Evolutionary conservation across 768 basidiomycete genomes (phyloP).

Genomic region (Mycena pura): DNA sequence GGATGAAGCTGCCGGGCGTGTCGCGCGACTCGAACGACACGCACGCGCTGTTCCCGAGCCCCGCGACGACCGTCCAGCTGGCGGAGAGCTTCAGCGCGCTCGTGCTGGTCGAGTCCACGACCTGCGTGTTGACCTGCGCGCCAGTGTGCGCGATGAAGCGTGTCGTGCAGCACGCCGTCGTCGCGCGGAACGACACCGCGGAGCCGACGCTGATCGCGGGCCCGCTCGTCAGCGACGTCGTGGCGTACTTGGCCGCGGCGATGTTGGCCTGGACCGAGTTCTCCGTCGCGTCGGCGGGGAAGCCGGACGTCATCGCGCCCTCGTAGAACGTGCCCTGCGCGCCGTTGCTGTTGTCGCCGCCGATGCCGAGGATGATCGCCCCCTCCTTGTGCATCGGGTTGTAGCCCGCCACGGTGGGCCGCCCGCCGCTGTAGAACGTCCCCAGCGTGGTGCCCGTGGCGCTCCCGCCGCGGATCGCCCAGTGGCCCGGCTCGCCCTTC

Average conservation of each 20-base stretch:
- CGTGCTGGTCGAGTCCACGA: not conserved
- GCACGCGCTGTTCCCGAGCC: conserved; percentile 8
- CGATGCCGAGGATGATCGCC: conserved; percentile 12
- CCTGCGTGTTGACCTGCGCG: conserved; percentile 3
- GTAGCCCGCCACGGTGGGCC: conserved; percentile 14
- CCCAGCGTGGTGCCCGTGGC: not conserved
- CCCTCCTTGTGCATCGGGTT: conserved; percentile 25
- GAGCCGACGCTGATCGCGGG: conserved; percentile 6
- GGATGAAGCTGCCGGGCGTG: conserved; percentile 10
- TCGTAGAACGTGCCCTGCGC: conserved; percentile 15
- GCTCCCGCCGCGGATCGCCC: conserved; percentile 2
- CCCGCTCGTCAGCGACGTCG: conserved; percentile 6
- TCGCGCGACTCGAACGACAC: no score
- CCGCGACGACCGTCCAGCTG: conserved; percentile 4
- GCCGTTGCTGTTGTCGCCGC: not conserved
- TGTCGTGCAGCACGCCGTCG: no score
- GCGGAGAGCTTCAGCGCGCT: not conserved
- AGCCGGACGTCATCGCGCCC: conserved; percentile 9
- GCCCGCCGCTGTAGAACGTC: conserved; percentile 16
- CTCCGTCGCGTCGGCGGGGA: conserved; percentile 13
- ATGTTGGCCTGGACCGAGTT: conserved; percentile 17
- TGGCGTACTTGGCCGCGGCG: conserved; percentile 11
- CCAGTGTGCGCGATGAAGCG: conserved; percentile 10
- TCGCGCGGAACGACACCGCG: conserved; percentile 3
- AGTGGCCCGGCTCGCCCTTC: conserved; percentile 7